Base-by-base conservation (phyloP, 2,329 filamentous ascomycete species). In the Talaromyces sp. region DNA sequence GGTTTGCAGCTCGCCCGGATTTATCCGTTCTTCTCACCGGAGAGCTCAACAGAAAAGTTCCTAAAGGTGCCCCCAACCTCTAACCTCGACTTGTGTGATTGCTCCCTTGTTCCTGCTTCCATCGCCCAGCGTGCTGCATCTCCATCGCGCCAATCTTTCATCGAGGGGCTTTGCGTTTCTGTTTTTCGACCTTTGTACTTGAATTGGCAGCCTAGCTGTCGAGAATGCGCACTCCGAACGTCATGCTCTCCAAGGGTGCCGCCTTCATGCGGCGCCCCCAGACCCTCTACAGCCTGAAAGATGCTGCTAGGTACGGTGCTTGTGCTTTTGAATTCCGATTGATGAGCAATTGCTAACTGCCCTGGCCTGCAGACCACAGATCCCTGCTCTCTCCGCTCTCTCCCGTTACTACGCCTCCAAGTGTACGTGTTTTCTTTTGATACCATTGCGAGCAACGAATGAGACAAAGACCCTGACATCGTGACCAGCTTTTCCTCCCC, bases 401-500 rank as follows among this genome's bases (percentile, higher is more conserved):
- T 82, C 85, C 68, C 80, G 86, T 76, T 88, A 83, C 78, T 89
- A 89, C 83, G 86, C 86, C 75, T 87, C 85, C 62, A 88, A 88
- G 81, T 86, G 86, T 88, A 80, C 74, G 82, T 69, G 57, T 59
- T 63, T 44, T 62, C 40, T 60, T 42, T 27, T n/a, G 14, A 31
- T 23, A 16, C 16, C 9, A 53, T 53, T 53, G 12, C 31, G 12
- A 53, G 16, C 14, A 31, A 53, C 2, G 5, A 51, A 53, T 7
- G 12, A 53, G 23, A 57, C 50, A n/a, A 14, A 55, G 44, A 66
- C 63, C 65, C 65, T 70, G 56, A 70, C 63, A 60, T 63, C 65
- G 68, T 67, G 61, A 68, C 65, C 82, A 95, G 96, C 94, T 56
- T 98, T 91, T 83, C 96, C 95, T 68, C 87, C 92, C 69, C 95